Conservation (phyloP, 306 rosid genomes). For the Vachellia collinsii region DNA sequence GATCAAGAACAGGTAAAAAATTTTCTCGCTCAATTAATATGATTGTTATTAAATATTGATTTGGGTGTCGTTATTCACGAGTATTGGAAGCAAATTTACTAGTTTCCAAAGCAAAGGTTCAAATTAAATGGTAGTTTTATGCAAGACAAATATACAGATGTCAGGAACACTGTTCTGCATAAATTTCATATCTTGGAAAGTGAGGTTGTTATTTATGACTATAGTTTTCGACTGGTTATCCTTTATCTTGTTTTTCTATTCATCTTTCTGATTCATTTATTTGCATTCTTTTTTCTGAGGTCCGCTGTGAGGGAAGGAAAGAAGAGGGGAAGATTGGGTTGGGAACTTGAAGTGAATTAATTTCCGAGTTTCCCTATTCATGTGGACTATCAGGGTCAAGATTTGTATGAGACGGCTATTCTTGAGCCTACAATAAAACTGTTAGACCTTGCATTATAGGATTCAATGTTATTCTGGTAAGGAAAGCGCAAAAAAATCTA, state of each 20-base stretch:
- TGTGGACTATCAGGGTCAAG: conserved; percentile 8
- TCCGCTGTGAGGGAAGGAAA: neutral
- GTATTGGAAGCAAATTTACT: conserved; percentile 18
- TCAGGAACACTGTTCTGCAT: conserved; percentile 22
- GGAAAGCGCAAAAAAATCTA: no score
- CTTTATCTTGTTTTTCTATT: conserved; percentile 21
- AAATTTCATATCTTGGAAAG: conserved; percentile 18
- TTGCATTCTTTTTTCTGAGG: conserved; percentile 12
- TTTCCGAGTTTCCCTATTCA: neutral
- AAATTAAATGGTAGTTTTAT: conserved; percentile 9
- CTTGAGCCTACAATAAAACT: conserved; percentile 4
- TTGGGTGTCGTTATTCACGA: conserved; percentile 17
- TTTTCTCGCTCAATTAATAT: neutral
- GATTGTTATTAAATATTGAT: conserved; percentile 19
- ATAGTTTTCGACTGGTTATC: neutral
- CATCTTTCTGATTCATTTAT: conserved; percentile 13
- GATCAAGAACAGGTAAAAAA: conserved; percentile 70
- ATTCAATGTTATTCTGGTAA: no score
- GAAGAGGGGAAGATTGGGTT: neutral
- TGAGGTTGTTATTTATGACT: conserved; percentile 5
- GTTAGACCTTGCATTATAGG: no score
- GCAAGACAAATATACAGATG: conserved; percentile 1
- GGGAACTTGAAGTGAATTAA: neutral
- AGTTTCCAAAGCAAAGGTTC: neutral
- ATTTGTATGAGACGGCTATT: conserved; percentile 14